phyloP scores from a whole-genome alignment of 176 grass and related monocot genomes.

The Zoysia japonica region DNA sequence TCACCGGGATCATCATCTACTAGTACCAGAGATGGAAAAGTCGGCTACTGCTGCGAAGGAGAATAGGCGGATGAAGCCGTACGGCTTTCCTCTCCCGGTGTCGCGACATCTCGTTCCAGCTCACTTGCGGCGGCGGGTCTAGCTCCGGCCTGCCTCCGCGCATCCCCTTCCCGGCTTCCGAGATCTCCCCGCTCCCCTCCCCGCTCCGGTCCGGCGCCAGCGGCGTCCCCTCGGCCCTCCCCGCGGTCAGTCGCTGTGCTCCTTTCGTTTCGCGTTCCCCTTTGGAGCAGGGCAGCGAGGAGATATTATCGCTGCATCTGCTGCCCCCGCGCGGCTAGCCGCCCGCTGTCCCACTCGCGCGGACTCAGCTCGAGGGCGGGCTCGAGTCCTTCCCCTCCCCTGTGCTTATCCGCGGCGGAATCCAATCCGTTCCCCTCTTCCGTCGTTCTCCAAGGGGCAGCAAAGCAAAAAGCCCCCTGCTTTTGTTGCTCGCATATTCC shows the following conservation, averaged over 20 bases:
- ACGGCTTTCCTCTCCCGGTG: slow-evolving; percentile 32
- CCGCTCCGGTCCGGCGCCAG: neutral
- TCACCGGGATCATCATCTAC: neutral
- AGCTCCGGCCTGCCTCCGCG: neutral
- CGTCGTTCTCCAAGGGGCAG: slow-evolving; percentile 11
- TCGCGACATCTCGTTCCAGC: neutral
- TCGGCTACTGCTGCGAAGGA: neutral
- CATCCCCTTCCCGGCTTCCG: neutral
- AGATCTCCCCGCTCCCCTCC: neutral
- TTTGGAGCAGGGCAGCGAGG: slow-evolving; percentile 1
- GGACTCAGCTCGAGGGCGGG: neutral
- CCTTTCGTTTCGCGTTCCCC: neutral
- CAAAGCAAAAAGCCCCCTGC: neutral
- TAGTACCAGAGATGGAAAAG: slow-evolving; percentile 33
- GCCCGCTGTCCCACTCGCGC: slow-evolving; percentile 41
- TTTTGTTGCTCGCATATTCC: slow-evolving; percentile 17
- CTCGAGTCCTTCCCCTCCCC: neutral
- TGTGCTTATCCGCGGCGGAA: slow-evolving; percentile 55
- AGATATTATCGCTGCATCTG: slow-evolving; percentile 31
- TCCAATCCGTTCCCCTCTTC: slow-evolving; percentile 32
- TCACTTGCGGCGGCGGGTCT: neutral
- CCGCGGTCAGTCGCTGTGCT: slow-evolving; percentile 12
- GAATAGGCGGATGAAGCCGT: slow-evolving; percentile 31
- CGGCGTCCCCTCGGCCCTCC: neutral
- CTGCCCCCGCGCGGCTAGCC: neutral